Conservation (phyloP, 306 rosid species). For the Quercus alba region DNA sequence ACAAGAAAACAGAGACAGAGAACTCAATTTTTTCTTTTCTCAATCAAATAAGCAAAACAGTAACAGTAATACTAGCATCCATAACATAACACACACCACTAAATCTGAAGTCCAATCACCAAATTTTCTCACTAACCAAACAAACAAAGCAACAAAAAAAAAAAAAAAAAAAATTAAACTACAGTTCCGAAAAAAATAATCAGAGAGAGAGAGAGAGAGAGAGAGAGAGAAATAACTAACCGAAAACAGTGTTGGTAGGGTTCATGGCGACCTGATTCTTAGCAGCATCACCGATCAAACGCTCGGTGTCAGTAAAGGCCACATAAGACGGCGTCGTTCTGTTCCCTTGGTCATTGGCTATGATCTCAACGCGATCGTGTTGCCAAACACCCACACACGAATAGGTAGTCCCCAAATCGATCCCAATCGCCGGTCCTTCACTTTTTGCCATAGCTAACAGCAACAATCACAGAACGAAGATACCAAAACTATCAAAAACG, state of each 20-base stretch:
- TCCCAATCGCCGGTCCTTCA: conserved; percentile 55
- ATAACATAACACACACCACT: no score
- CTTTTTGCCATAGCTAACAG: conserved; percentile 42
- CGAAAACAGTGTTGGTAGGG: conserved; percentile 53
- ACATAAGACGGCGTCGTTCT: conserved; percentile 56
- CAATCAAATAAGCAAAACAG: no score
- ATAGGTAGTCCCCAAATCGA: conserved; percentile 49
- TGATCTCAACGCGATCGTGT: conserved; percentile 55
- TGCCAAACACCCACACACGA: conserved; percentile 59
- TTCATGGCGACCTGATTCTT: conserved; percentile 59
- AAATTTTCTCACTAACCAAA: not conserved
- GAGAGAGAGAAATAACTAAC: conserved; percentile 11
- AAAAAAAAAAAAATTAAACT: not conserved
- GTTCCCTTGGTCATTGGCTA: conserved; percentile 56
- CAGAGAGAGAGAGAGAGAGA: not conserved
- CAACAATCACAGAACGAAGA: not conserved
- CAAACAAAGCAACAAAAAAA: not conserved
- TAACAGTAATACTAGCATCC: not conserved
- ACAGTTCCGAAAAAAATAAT: no score
- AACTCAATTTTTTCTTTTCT: not conserved
- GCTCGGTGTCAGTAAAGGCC: conserved; percentile 51
- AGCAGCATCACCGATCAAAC: conserved; percentile 49
- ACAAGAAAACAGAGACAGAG: not conserved
- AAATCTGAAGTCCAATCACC: not conserved
- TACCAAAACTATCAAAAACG: not conserved